Evolutionary conservation across 2,329 filamentous ascomycete genomes (phyloP).

Genomic region (Xylariaceae sp.): DNA sequence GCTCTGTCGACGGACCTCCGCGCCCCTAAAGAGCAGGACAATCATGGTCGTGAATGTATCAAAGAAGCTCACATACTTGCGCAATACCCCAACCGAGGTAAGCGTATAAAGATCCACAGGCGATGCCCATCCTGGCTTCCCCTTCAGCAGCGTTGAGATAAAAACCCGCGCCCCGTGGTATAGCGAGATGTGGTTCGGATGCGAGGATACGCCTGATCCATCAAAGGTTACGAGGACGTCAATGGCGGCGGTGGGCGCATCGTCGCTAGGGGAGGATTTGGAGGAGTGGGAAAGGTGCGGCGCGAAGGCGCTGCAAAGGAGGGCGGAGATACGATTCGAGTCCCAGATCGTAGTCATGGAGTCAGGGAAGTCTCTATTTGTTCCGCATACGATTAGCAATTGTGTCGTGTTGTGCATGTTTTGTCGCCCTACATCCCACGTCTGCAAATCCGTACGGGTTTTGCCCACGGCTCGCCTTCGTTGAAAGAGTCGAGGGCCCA

Average conservation of each 20-base stretch:
- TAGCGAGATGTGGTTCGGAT: slow-evolving; percentile 92
- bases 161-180: slow-evolving; percentile 82
- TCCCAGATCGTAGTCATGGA: slow-evolving; percentile 86
- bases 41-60: slow-evolving; percentile 77
- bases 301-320: slow-evolving; percentile 76
- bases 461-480: too few species aligned
- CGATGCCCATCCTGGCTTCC: slow-evolving; percentile 67
- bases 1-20: slow-evolving; percentile 27
- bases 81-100: slow-evolving; percentile 69
- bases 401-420: too few species aligned
- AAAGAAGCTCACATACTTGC: slow-evolving; percentile 82
- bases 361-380: slow-evolving; percentile 74
- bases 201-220: slow-evolving; percentile 76
- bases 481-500: too few species aligned
- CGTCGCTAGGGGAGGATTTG: slow-evolving; percentile 36
- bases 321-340: slow-evolving; percentile 67
- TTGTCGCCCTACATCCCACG: too few species aligned
- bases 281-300: slow-evolving; percentile 59
- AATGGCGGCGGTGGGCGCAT: slow-evolving; percentile 60
- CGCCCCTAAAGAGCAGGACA: slow-evolving; percentile 53
- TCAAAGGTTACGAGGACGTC: slow-evolving; percentile 94
- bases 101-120: slow-evolving; percentile 89
- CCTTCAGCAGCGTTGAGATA: slow-evolving; percentile 67
- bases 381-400: slow-evolving; percentile 2
- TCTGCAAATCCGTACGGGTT: too few species aligned